Evolutionary conservation across 345 rosid genomes (phyloP).

Genomic region (Eucalyptus tenuipes): DNA sequence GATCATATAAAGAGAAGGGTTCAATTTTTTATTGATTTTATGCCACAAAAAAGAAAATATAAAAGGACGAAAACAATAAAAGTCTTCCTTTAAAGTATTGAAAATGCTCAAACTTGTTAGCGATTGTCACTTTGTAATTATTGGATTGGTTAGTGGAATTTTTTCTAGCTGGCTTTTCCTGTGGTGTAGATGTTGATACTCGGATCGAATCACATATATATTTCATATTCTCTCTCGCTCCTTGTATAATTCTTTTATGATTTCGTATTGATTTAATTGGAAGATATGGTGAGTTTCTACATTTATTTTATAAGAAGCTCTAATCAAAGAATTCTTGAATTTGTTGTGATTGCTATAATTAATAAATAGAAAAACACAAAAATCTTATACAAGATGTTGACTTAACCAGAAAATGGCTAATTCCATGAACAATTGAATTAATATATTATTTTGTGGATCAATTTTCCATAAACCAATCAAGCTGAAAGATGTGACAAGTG

Average conservation of each 20-base stretch:
- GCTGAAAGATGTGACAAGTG: too few relatives aligned
- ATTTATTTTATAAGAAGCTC: background rate
- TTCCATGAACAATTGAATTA: too few relatives aligned
- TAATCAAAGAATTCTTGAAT: background rate
- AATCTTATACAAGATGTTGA: background rate
- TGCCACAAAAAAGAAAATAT: too few relatives aligned
- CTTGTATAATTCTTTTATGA: accelerated
- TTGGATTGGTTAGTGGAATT: background rate
- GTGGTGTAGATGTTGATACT: accelerated
- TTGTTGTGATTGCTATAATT: too few relatives aligned
- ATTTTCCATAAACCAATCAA: too few relatives aligned
- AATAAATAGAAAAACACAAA: too few relatives aligned
- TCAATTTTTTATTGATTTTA: too few relatives aligned
- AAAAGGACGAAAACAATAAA: too few relatives aligned
- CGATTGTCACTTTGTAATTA: background rate
- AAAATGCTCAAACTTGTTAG: background rate
- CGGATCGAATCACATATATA: accelerated
- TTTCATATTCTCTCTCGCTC: accelerated
- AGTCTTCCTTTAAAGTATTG: background rate
- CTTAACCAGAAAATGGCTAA: background rate
- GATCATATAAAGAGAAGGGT: too few relatives aligned
- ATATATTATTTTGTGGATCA: too few relatives aligned
- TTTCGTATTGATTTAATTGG: background rate
- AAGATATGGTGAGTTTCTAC: background rate
- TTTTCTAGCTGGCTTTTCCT: too few relatives aligned